A percentile compares a stretch with the other conserved stretches of the same genome.
Conservation (phyloP, 148 eudicot genomes). For the Heliosperma pusillum region DNA sequence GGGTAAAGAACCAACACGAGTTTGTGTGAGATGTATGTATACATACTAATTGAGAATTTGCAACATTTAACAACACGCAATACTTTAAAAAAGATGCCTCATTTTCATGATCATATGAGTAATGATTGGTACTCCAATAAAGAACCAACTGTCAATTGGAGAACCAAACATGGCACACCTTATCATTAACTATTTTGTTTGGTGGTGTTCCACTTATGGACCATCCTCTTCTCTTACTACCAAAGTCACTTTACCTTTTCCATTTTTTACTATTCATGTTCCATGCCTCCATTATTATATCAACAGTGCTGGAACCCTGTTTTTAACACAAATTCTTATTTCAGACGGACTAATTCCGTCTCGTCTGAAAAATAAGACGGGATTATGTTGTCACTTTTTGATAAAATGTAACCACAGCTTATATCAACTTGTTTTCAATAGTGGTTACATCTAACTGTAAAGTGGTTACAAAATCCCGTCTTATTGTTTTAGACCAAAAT, state of each 20-base stretch:
- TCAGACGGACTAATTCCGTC: too few relatives aligned
- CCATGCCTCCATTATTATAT: too few relatives aligned
- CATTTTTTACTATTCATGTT: background rate
- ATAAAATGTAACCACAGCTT: too few relatives aligned
- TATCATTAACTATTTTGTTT: conserved; percentile 29
- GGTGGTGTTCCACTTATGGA: conserved; percentile 27
- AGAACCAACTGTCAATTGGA: conserved; percentile 30
- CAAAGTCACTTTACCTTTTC: background rate
- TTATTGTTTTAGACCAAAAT: too few relatives aligned
- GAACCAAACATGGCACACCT: conserved; percentile 25
- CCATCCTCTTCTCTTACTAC: background rate
- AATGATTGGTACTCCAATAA: conserved; percentile 36
- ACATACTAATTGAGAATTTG: background rate
- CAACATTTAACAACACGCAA: conserved; percentile 13
- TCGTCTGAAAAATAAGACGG: too few relatives aligned
- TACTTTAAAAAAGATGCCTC: background rate
- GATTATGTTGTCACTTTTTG: too few relatives aligned
- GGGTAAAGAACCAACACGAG: background rate
- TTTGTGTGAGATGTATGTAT: background rate
- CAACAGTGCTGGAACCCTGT: too few relatives aligned
- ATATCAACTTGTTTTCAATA: too few relatives aligned
- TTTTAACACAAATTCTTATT: too few relatives aligned
- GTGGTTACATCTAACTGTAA: too few relatives aligned
- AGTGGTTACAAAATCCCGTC: too few relatives aligned
- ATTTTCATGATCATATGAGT: conserved; percentile 27